A percentile compares a stretch with the other conserved stretches of the same genome.
Conservation (phyloP, 2,329 filamentous ascomycete species). For the Cladosporium halotolerans region DNA sequence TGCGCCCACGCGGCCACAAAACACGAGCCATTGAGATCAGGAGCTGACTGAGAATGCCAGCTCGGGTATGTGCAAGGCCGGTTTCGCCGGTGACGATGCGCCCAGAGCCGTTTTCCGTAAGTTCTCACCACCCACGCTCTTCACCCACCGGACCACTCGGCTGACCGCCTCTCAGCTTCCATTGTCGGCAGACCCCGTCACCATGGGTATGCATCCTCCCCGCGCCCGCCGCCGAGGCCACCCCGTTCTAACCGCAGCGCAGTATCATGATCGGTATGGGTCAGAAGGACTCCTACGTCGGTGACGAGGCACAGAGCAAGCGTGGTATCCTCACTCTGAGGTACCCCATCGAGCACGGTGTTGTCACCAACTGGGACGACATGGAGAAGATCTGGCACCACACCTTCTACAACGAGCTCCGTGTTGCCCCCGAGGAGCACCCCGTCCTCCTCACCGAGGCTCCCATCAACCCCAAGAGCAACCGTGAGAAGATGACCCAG, state of each 20-base stretch:
- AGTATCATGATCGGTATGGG: conserved; percentile 99
- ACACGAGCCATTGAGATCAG: conserved; percentile 7
- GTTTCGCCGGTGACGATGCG: conserved; percentile 99
- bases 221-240: conserved; percentile 11
- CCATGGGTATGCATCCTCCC: conserved; percentile 70
- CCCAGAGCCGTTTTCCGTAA: conserved; percentile 99
- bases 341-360: conserved; percentile 99
- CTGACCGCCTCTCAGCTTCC: conserved; percentile 60
- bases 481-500: conserved; percentile 99
- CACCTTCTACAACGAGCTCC: conserved; percentile 99
- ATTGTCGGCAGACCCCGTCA: conserved; percentile 99
- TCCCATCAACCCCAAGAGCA: conserved; percentile 99
- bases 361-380: conserved; percentile 99
- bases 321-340: conserved; percentile 99
- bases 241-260: conserved; percentile 36
- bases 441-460: conserved; percentile 98
- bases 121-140: conserved; percentile 38
- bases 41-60: conserved; percentile 45
- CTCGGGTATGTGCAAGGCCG: conserved; percentile 99
- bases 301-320: conserved; percentile 99
- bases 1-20: conserved; percentile 11
- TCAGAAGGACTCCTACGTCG: conserved; percentile 99
- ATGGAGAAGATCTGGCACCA: conserved; percentile 99
- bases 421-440: conserved; percentile 99
- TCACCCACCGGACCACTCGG: neutral